Evolutionary conservation across 148 eudicot species (phyloP).

Genomic region (Nepenthes mirabilis): DNA sequence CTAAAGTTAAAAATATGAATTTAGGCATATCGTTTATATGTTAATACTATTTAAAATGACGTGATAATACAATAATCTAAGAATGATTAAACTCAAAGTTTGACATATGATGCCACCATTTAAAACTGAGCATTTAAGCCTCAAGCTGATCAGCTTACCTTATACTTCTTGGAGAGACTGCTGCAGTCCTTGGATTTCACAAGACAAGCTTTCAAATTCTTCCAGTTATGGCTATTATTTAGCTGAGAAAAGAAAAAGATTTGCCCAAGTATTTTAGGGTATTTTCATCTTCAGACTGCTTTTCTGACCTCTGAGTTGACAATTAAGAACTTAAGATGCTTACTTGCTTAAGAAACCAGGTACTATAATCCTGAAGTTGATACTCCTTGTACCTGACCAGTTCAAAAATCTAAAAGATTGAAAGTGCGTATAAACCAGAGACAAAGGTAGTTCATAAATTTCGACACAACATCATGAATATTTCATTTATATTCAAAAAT

Average conservation of each 20-base stretch:
- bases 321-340: slow-evolving; percentile 2
- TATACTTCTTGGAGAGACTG: slow-evolving; percentile 55
- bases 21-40: too few species aligned
- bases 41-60: too few species aligned
- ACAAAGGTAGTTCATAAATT: too few species aligned
- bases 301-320: not conserved
- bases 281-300: not conserved
- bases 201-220: slow-evolving; percentile 66
- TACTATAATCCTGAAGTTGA: slow-evolving; percentile 70
- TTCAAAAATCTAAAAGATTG: slow-evolving; percentile 1
- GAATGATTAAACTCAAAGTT: not conserved
- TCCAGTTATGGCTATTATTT: slow-evolving; percentile 73
- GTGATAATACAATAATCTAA: too few species aligned
- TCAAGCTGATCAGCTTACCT: slow-evolving; percentile 31
- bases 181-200: slow-evolving; percentile 66
- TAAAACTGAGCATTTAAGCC: not conserved
- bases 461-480: too few species aligned
- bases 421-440: too few species aligned
- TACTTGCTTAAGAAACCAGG: slow-evolving; percentile 78
- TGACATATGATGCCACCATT: not conserved
- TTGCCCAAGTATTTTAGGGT: too few species aligned
- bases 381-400: slow-evolving; percentile 68
- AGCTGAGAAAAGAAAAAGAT: slow-evolving; percentile 29
- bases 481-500: too few species aligned
- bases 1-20: too few species aligned